phyloP scores from a whole-genome alignment of 1,139 yeast species.

The Lodderomyces orthopsilosis region DNA sequence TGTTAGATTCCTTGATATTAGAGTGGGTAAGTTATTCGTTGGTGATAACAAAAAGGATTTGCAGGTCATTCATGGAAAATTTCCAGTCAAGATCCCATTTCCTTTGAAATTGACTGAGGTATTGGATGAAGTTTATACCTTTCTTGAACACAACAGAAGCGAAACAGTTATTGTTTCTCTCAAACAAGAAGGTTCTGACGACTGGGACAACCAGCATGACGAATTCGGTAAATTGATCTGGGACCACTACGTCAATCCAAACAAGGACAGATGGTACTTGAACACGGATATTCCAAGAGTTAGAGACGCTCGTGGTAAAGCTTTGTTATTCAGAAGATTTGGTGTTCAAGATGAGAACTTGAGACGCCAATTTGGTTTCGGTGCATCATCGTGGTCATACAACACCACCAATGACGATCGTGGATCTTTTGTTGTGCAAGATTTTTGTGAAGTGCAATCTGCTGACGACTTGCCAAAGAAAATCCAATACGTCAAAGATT shows the following conservation, averaged over 20 bases:
- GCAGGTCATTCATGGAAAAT: conserved; percentile 72
- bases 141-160: conserved; percentile 48
- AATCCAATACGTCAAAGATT: conserved; percentile 53
- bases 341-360: conserved; percentile 52
- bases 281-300: conserved; percentile 54
- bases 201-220: conserved; percentile 60
- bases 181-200: conserved; percentile 71
- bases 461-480: conserved; percentile 57
- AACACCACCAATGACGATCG: conserved; percentile 66
- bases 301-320: conserved; percentile 67
- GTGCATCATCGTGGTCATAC: conserved; percentile 66
- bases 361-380: conserved; percentile 55
- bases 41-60: conserved; percentile 43
- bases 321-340: conserved; percentile 65
- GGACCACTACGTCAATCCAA: conserved; percentile 53
- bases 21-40: conserved; percentile 60
- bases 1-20: conserved; percentile 68
- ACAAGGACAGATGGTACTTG: conserved; percentile 62
- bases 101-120: conserved; percentile 49
- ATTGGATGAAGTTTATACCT: conserved; percentile 58
- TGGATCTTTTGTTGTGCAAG: conserved; percentile 66
- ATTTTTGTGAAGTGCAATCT: conserved; percentile 63
- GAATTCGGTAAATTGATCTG: conserved; percentile 67
- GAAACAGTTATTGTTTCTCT: conserved; percentile 69
- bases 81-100: conserved; percentile 65